Conservation (phyloP, 306 rosid genomes). For the Quercus aquifolioides region DNA sequence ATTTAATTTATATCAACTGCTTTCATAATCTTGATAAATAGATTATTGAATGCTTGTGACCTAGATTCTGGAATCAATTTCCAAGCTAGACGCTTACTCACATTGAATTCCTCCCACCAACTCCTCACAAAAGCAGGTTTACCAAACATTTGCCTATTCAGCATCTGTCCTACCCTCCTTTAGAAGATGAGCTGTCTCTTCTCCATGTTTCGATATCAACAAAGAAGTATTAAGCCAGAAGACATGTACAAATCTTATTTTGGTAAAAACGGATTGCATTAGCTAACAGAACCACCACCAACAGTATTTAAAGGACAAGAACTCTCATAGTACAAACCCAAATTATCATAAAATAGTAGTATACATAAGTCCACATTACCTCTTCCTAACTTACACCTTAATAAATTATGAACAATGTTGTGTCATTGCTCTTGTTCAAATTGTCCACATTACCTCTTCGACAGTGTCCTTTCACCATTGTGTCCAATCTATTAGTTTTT, state of each 20-base stretch:
- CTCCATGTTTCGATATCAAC: background rate
- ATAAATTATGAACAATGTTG: too few relatives aligned
- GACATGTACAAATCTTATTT: background rate
- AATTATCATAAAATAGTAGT: too few relatives aligned
- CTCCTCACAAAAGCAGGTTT: background rate
- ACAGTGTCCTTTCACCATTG: constrained; percentile 41
- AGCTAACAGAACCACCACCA: too few relatives aligned
- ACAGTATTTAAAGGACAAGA: too few relatives aligned
- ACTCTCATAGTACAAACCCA: too few relatives aligned
- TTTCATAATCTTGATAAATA: background rate
- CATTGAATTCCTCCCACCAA: background rate
- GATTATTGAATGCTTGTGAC: background rate
- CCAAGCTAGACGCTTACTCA: background rate
- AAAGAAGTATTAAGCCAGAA: background rate
- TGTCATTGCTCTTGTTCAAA: too few relatives aligned
- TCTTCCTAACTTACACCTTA: background rate
- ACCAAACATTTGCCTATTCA: background rate
- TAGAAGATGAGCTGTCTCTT: background rate
- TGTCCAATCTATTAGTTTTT: constrained; percentile 49
- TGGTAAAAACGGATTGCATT: too few relatives aligned
- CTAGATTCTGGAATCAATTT: background rate
- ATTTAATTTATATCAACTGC: background rate
- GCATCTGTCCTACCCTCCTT: background rate
- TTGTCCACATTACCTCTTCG: constrained; percentile 45
- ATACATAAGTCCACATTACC: background rate